Evolutionary conservation across 495 filamentous ascomycete genomes (phyloP), one percentile per base, ranked within the genome.

Genomic region (Elaphomyces granulatus): DNA sequence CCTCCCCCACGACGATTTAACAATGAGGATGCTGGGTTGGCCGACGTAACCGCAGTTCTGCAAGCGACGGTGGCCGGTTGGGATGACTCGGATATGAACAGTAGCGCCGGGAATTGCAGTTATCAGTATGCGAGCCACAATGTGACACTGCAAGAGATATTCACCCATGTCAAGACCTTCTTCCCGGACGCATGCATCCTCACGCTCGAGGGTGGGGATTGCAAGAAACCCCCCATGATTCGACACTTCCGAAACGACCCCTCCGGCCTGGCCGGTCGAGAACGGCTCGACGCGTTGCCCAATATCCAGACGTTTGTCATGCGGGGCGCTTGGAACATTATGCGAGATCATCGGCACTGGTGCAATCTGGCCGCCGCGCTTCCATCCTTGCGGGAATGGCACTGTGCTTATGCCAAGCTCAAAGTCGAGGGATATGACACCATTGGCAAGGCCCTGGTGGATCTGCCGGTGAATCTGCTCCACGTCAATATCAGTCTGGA

Each of bases 281-380:
- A 56, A 45, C 56, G 36, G 41, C 49, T 78, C 6, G 51, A 60
- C 1, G 33, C 40, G n/a, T 53, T 68, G 3, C 63, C 65, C 3
- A 51, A 62, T 9, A 64, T 77, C 18, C 62, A 66, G 37, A 80
- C 76, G 0, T 67, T 84, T 26, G 71, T 83, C 37, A 73, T 78
- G 58, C 80, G 78, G 47, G 78, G 79, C 3, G 72, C 81, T 39
- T 84, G 80, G 80, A 84, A 83, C 46, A 66, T 84, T 20, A 77
- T 83, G 50, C 67, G 79, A 35, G 61, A 72, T n/a, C 53, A 68
- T 9, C 62, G 67, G n/a, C 75, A 82, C 56, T 82, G 78, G 53
- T 56, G 64, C 39, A 63, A 59, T 42, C 67, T 84, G 34, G 56
- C 65, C 12, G 57, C 56, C 20, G 78, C 78, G 8, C 47, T 84